Conservation (phyloP, 306 rosid species). For the Hippophae rhamnoides region DNA sequence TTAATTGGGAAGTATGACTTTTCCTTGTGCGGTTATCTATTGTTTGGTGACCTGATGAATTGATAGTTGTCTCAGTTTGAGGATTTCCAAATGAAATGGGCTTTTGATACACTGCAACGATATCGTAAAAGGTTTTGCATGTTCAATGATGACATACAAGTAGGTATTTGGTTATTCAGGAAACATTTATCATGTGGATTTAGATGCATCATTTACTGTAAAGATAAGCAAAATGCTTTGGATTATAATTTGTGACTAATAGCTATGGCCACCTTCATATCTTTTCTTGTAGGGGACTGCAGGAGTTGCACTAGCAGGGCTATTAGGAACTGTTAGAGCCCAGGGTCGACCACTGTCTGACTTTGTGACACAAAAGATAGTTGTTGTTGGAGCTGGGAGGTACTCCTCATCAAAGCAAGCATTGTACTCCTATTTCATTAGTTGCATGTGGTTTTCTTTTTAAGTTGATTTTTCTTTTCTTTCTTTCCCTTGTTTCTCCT, state of each 20-base stretch:
- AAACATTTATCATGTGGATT: constrained; percentile 11
- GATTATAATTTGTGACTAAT: neutral
- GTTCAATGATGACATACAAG: constrained; percentile 99
- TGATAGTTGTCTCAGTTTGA: constrained; percentile 58
- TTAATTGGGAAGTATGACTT: constrained; percentile 11
- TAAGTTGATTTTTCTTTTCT: constrained; percentile 16
- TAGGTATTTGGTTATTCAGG: constrained; percentile 25
- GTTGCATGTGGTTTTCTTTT: constrained; percentile 19
- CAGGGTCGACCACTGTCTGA: constrained; percentile 85
- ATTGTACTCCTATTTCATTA: constrained; percentile 7
- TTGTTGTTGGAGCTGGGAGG: constrained; percentile 99
- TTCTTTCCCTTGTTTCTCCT: constrained; percentile 6
- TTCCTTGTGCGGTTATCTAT: neutral
- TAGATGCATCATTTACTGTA: neutral
- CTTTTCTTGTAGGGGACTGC: constrained; percentile 72
- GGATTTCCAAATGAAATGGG: constrained; percentile 99
- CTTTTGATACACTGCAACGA: constrained; percentile 87
- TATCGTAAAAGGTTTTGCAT: constrained; percentile 90
- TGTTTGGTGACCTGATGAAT: constrained; percentile 27
- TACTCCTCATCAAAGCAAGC: constrained; percentile 27
- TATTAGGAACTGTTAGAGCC: constrained; percentile 88
- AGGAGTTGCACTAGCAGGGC: constrained; percentile 99
- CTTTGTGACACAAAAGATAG: constrained; percentile 83
- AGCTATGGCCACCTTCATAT: constrained; percentile 7
- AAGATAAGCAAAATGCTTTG: constrained; percentile 1